A percentile compares a stretch with the other conserved stretches of the same genome.
Conservation (phyloP, 768 basidiomycete genomes). For the Lactifluus subvellereus region DNA sequence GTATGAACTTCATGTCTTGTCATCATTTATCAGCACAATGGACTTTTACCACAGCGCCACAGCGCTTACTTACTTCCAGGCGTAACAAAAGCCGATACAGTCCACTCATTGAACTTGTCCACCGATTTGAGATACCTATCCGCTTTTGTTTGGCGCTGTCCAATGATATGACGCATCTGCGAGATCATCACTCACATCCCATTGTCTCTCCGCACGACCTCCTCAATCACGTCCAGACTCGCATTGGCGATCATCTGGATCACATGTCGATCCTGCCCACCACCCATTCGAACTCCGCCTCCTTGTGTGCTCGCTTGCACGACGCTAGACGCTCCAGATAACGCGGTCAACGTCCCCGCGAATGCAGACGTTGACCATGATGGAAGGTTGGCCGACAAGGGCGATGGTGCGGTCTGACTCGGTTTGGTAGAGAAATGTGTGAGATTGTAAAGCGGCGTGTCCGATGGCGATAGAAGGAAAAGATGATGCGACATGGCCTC, state of each 20-base stretch:
- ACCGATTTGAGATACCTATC: conserved; percentile 89
- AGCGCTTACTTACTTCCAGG: conserved; percentile 69
- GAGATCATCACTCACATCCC: conserved; percentile 56
- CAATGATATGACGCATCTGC: background rate
- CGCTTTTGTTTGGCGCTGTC: conserved; percentile 9
- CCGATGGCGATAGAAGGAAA: conserved; percentile 79
- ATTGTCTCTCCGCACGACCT: conserved; percentile 78
- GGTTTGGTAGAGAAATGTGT: conserved; percentile 81
- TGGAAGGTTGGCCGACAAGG: conserved; percentile 76
- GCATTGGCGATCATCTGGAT: conserved; percentile 99
- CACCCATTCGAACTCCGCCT: conserved; percentile 63
- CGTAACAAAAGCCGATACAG: conserved; percentile 91
- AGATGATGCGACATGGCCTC: conserved; percentile 76
- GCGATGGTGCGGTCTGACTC: conserved; percentile 49
- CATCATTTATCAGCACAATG: conserved; percentile 20
- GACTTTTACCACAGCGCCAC: background rate
- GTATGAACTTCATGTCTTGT: conserved; percentile 89
- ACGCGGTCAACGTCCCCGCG: conserved; percentile 79
- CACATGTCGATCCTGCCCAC: conserved; percentile 86
- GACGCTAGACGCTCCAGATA: conserved; percentile 78
- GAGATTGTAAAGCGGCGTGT: conserved; percentile 78
- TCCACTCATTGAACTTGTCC: conserved; percentile 99
- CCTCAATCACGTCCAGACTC: conserved; percentile 91
- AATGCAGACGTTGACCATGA: conserved; percentile 91
- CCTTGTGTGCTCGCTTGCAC: conserved; percentile 56